These are phyloP conservation scores for Catunica adiposa DNA, from an alignment of 2,329 filamentous ascomycete genomes.

Conservation along the genomic window DNA sequence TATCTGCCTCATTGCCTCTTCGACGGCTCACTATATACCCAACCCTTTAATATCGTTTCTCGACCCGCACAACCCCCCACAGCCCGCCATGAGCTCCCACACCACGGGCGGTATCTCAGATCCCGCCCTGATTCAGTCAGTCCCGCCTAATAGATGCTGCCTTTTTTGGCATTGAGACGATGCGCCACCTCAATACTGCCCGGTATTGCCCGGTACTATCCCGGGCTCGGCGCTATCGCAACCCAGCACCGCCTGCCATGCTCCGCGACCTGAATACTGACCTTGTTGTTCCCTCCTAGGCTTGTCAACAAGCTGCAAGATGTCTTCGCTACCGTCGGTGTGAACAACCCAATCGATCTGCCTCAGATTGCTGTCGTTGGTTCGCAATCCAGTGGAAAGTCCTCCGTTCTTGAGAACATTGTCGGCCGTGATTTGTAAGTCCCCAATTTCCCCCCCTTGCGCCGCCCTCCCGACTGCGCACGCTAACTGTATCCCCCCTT, in stretches of 20 bases:
- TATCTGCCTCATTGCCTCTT: neutral
- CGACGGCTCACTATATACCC: neutral
- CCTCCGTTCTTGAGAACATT: conserved; percentile 96
- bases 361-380: conserved; percentile 97
- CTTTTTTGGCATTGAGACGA: neutral
- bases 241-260: neutral
- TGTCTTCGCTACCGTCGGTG: conserved; percentile 95
- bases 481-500: conserved; percentile 18
- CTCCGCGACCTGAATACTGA: conserved; percentile 12
- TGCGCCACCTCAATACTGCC: too few relatives aligned
- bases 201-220: too few relatives aligned
- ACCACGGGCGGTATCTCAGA: conserved; percentile 44
- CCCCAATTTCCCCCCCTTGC: neutral
- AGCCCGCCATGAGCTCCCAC: conserved; percentile 12
- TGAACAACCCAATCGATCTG: conserved; percentile 97
- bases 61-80: neutral
- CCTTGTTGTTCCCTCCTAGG: conserved; percentile 23
- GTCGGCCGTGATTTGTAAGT: conserved; percentile 96
- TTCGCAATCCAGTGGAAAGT: conserved; percentile 98
- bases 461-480: conserved; percentile 4
- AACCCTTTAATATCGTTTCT: neutral
- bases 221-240: neutral
- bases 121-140: conserved; percentile 48
- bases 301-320: conserved; percentile 99
- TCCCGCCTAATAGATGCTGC: conserved; percentile 10